Conservation (phyloP, 1,139 yeast genomes). For the Yamadazyma oceani region DNA sequence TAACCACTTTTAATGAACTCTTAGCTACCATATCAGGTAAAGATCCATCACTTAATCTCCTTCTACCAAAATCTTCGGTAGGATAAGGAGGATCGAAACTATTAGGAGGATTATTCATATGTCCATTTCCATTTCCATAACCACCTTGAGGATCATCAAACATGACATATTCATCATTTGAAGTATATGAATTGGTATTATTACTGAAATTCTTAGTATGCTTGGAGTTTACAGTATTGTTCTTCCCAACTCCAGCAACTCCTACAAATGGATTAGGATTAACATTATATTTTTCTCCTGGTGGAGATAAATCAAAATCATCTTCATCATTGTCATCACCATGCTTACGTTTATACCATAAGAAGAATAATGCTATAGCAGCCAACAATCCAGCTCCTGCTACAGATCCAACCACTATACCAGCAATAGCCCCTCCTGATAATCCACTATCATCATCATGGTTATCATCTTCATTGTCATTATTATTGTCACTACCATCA, state of each 20-base stretch:
- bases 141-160: constrained; percentile 17
- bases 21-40: constrained; percentile 62
- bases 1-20: constrained; percentile 48
- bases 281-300: constrained; percentile 19
- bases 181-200: constrained; percentile 24
- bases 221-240: constrained; percentile 16
- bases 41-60: constrained; percentile 68
- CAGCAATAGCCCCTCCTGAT: constrained; percentile 71
- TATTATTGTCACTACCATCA: constrained; percentile 7
- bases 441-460: constrained; percentile 20
- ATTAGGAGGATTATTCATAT: background rate
- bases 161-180: constrained; percentile 27
- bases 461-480: constrained; percentile 7
- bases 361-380: constrained; percentile 39
- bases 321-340: constrained; percentile 37
- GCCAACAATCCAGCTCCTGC: constrained; percentile 47
- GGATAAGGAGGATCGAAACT: constrained; percentile 17
- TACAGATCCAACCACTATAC: constrained; percentile 65
- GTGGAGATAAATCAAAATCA: constrained; percentile 32
- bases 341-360: constrained; percentile 39
- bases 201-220: constrained; percentile 19
- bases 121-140: constrained; percentile 7
- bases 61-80: constrained; percentile 40
- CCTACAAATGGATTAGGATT: constrained; percentile 23
- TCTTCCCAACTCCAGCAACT: constrained; percentile 12